These are phyloP conservation scores for Penicillium riverlandense DNA, from an alignment of 495 filamentous ascomycete species.

Conservation along the genomic window DNA sequence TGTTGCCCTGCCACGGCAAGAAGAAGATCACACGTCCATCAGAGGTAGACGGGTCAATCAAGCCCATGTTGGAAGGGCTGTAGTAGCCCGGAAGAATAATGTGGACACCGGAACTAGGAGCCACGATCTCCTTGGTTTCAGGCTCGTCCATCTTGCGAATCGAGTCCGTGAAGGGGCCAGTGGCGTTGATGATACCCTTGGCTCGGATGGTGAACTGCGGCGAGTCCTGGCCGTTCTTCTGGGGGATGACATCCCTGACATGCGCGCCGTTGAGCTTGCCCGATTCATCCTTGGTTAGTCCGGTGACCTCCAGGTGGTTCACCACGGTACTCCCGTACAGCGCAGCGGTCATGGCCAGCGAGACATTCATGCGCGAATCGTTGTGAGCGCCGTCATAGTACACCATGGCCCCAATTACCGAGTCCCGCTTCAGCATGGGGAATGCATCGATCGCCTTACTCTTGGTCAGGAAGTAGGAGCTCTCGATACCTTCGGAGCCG, in stretches of 20 bases:
- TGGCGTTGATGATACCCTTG: slow-evolving; percentile 94
- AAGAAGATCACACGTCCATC: slow-evolving; percentile 99
- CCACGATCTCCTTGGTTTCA: slow-evolving; percentile 74
- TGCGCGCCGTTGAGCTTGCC: slow-evolving; percentile 76
- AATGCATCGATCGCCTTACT: slow-evolving; percentile 94
- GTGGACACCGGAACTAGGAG: slow-evolving; percentile 90
- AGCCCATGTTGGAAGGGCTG: slow-evolving; percentile 89
- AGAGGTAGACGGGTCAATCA: slow-evolving; percentile 91
- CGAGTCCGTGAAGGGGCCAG: slow-evolving; percentile 89
- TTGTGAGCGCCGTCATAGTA: slow-evolving; percentile 99
- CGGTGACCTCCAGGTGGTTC: slow-evolving; percentile 87
- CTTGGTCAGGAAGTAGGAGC: slow-evolving; percentile 90
- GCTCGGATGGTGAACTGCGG: slow-evolving; percentile 71
- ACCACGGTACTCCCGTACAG: slow-evolving; percentile 88
- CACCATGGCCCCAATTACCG: slow-evolving; percentile 82
- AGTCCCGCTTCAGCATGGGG: slow-evolving; percentile 90
- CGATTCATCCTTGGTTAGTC: slow-evolving; percentile 68
- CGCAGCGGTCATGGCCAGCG: slow-evolving; percentile 90
- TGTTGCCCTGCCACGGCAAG: slow-evolving; percentile 98
- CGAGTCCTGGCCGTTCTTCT: slow-evolving; percentile 43
- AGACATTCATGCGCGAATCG: slow-evolving; percentile 97
- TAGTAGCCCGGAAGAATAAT: slow-evolving; percentile 94
- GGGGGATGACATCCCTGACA: slow-evolving; percentile 67
- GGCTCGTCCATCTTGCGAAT: slow-evolving; percentile 87
- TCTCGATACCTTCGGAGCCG: slow-evolving; percentile 93